phyloP scores from a whole-genome alignment of 2,329 filamentous ascomycete species.

The Hypoxylon sp. region DNA sequence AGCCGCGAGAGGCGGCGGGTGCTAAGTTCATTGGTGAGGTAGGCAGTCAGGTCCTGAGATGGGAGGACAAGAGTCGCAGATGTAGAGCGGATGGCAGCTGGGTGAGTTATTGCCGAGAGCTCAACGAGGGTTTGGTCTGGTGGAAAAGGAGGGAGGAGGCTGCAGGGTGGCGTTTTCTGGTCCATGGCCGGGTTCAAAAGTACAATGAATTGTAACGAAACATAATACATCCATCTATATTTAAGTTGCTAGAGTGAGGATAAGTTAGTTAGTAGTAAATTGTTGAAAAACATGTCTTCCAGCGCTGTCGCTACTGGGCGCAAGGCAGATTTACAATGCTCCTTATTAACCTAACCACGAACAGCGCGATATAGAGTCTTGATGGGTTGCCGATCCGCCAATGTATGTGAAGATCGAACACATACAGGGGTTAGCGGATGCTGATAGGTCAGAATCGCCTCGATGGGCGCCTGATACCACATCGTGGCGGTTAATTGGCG shows the following conservation, averaged over 20 bases:
- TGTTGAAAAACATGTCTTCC: background rate
- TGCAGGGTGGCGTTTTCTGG: background rate
- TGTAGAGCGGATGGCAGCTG: slow-evolving; percentile 19
- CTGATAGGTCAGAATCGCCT: slow-evolving; percentile 12
- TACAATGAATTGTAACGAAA: background rate
- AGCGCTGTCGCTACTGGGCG: background rate
- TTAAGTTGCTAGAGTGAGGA: background rate
- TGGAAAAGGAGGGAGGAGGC: slow-evolving; percentile 16
- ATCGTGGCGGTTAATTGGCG: background rate
- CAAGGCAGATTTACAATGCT: background rate
- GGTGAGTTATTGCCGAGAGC: slow-evolving; percentile 11
- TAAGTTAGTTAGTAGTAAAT: background rate
- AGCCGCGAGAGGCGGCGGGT: slow-evolving; percentile 40
- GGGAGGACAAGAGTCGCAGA: slow-evolving; percentile 10
- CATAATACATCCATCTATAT: background rate
- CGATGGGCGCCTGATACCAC: background rate
- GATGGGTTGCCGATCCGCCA: background rate
- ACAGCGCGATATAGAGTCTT: background rate
- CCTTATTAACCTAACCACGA: background rate
- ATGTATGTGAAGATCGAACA: background rate
- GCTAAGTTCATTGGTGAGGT: slow-evolving; percentile 35
- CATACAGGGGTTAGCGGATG: background rate
- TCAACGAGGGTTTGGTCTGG: slow-evolving; percentile 22
- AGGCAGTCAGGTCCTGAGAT: slow-evolving; percentile 10
- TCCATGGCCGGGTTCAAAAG: slow-evolving; percentile 6